phyloP scores from a whole-genome alignment of 176 grass and related monocot genomes.

The Themeda triandra region DNA sequence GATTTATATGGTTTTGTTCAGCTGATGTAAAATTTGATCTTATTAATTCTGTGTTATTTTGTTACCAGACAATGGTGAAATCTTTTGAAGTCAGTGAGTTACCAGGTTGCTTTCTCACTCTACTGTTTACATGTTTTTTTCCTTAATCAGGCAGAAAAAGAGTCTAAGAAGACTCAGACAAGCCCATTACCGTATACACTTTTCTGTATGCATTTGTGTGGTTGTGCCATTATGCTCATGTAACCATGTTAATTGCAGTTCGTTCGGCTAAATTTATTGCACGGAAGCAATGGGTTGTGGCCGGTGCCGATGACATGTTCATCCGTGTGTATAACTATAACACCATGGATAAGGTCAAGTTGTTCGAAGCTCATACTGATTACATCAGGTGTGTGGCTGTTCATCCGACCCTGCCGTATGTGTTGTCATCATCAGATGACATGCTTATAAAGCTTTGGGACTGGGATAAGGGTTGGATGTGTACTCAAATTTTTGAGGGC shows the following conservation, averaged over 20 bases:
- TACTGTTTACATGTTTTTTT: neutral
- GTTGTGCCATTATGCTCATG: conserved; percentile 22
- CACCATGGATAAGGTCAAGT: conserved; percentile 82
- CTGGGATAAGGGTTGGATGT: conserved; percentile 77
- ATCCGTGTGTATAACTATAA: conserved; percentile 88
- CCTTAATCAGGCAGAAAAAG: neutral
- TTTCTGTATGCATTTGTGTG: neutral
- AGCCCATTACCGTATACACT: neutral
- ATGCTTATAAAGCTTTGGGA: conserved; percentile 83
- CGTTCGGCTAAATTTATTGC: conserved; percentile 81
- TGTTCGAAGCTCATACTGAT: conserved; percentile 79
- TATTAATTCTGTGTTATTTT: conserved; percentile 21
- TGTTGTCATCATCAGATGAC: conserved; percentile 74
- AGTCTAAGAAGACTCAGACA: neutral
- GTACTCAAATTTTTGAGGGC: conserved; percentile 81
- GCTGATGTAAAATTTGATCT: conserved; percentile 9
- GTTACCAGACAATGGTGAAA: conserved; percentile 81
- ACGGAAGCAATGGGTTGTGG: conserved; percentile 85
- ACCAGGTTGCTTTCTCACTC: conserved; percentile 43
- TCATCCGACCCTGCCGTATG: conserved; percentile 60
- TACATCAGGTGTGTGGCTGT: conserved; percentile 81
- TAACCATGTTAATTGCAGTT: conserved; percentile 45
- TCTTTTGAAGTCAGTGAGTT: conserved; percentile 92
- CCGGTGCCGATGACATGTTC: conserved; percentile 88
- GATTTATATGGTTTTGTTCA: neutral